Percentiles rank a stretch among this genome's conserved stretches.
Conservation (phyloP, 2,329 filamentous ascomycete species). For the Aspergillus sp. region DNA sequence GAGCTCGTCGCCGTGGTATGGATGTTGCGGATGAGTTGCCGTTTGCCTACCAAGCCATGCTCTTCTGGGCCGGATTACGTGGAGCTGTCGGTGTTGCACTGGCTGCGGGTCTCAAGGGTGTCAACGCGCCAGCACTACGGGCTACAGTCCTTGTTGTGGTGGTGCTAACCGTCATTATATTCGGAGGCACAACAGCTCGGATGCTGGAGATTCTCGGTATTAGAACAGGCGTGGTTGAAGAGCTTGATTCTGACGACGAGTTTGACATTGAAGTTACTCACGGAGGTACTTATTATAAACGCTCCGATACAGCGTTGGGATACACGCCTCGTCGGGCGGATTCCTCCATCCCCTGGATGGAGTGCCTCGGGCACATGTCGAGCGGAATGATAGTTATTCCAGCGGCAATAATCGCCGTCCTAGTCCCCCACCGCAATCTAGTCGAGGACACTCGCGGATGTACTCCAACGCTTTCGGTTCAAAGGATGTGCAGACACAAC, state of each 20-base stretch:
- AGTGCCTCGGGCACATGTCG: conserved; percentile 34
- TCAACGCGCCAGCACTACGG: conserved; percentile 75
- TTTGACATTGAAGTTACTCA: conserved; percentile 87
- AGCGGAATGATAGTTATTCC: conserved; percentile 47
- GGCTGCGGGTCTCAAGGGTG: conserved; percentile 78
- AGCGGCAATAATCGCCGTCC: conserved; percentile 52
- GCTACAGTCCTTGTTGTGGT: conserved; percentile 97
- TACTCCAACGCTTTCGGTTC: conserved; percentile 46
- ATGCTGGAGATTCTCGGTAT: conserved; percentile 99
- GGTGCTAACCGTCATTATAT: conserved; percentile 96
- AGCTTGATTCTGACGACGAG: conserved; percentile 95
- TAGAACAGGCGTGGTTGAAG: conserved; percentile 89
- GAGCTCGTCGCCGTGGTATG: conserved; percentile 68
- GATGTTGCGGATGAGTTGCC: conserved; percentile 84
- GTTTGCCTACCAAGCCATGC: conserved; percentile 96
- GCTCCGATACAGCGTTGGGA: conserved; percentile 70
- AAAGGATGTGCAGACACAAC: conserved; percentile 40
- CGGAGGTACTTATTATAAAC: conserved; percentile 73
- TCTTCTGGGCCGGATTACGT: conserved; percentile 97
- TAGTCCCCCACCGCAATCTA: conserved; percentile 41
- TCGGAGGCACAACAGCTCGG: conserved; percentile 91
- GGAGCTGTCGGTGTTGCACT: conserved; percentile 94
- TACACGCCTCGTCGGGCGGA: conserved; percentile 64
- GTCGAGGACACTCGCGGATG: conserved; percentile 43
- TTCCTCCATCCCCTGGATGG: conserved; percentile 54